Conservation (phyloP, 768 basidiomycete species). For the Tulasnella sp. region DNA sequence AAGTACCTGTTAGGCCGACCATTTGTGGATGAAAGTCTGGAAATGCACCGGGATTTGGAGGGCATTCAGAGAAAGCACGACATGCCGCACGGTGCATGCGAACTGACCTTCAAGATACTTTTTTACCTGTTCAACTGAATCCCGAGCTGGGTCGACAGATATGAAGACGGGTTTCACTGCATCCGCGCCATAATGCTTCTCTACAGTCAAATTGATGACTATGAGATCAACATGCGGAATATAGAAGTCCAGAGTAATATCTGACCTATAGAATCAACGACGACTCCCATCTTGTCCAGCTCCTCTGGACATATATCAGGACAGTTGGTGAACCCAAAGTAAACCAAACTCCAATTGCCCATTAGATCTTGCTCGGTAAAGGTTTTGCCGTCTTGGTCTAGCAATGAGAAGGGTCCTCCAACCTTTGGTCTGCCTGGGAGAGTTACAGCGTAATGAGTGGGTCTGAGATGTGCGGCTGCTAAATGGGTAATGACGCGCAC, state of each 20-base stretch:
- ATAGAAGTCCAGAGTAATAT: slow-evolving; percentile 9
- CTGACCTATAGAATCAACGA: slow-evolving; percentile 65
- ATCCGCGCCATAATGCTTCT: slow-evolving; percentile 49
- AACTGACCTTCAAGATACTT: slow-evolving; percentile 34
- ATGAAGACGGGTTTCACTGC: slow-evolving; percentile 87
- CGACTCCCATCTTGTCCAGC: slow-evolving; percentile 82
- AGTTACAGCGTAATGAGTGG: neutral
- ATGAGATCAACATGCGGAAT: neutral
- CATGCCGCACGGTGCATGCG: neutral
- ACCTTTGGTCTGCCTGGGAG: slow-evolving; percentile 41
- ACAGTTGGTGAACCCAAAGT: slow-evolving; percentile 99
- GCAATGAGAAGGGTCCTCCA: slow-evolving; percentile 81
- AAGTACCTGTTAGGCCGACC: slow-evolving; percentile 81
- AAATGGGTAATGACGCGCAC: slow-evolving; percentile 21
- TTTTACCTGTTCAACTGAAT: slow-evolving; percentile 40
- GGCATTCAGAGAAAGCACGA: neutral
- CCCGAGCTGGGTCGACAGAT: slow-evolving; percentile 92
- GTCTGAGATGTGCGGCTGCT: neutral
- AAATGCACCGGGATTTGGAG: slow-evolving; percentile 24
- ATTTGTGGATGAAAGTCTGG: slow-evolving; percentile 87
- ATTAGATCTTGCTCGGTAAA: slow-evolving; percentile 79
- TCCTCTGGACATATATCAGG: slow-evolving; percentile 98
- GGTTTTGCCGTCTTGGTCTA: slow-evolving; percentile 48
- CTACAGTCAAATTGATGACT: slow-evolving; percentile 30
- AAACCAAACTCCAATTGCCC: slow-evolving; percentile 84